Evolutionary conservation across 2,329 filamentous ascomycete species (phyloP).

Genomic region (Stemphylium lycopersici): DNA sequence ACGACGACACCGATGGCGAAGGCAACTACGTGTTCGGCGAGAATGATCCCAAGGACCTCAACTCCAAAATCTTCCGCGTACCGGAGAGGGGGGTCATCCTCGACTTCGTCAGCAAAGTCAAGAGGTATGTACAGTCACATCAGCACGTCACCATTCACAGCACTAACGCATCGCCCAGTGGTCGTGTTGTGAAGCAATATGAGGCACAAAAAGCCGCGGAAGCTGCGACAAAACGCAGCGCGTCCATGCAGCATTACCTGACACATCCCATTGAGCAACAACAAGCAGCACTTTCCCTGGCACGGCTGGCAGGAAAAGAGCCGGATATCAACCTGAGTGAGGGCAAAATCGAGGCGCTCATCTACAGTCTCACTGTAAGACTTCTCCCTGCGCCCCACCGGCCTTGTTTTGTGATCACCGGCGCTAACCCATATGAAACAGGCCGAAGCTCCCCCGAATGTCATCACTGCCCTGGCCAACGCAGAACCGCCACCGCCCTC

Average conservation of each 20-base stretch:
- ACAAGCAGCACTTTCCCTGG: conserved; percentile 69
- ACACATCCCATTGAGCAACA: conserved; percentile 61
- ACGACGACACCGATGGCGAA: conserved; percentile 51
- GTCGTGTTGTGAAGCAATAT: conserved; percentile 29
- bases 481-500: conserved; percentile 33
- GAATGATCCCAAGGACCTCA: conserved; percentile 49
- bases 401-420: conserved; percentile 36
- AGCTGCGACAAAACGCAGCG: conserved; percentile 28
- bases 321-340: conserved; percentile 56
- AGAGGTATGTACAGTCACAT: conserved; percentile 43
- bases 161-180: conserved; percentile 28
- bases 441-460: conserved; percentile 48
- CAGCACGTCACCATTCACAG: conserved; percentile 5
- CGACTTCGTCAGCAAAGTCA: conserved; percentile 68
- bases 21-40: conserved; percentile 51
- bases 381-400: conserved; percentile 30
- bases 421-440: conserved; percentile 47
- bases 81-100: conserved; percentile 56
- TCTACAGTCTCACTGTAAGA: conserved; percentile 69
- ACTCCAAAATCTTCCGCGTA: conserved; percentile 52
- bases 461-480: conserved; percentile 39
- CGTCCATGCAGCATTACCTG: conserved; percentile 37
- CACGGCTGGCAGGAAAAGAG: conserved; percentile 61
- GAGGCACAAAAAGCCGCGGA: conserved; percentile 19
- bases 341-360: conserved; percentile 57